A percentile compares a stretch with the other conserved stretches of the same genome.
Conservation (phyloP, 257 asterid species). For the Solanum chmielewskii region DNA sequence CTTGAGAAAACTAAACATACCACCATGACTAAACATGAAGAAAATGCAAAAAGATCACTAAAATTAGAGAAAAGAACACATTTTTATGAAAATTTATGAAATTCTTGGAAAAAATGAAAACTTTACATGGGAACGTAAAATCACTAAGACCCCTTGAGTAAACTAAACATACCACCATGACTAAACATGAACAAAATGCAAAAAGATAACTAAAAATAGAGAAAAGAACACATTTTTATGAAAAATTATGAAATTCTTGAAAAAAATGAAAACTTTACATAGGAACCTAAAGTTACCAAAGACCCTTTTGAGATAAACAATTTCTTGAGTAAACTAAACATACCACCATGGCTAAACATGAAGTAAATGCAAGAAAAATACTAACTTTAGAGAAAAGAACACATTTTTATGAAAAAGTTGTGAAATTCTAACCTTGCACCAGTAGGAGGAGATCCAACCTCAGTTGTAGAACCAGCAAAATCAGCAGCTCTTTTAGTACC, state of each 20-base stretch:
- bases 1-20: neutral
- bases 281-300: neutral
- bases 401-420: neutral
- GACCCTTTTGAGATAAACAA: neutral
- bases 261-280: neutral
- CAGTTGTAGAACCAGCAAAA: conserved; percentile 8
- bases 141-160: neutral
- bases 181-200: neutral
- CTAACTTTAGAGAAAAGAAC: neutral
- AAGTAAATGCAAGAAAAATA: neutral
- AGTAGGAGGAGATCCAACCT: conserved; percentile 37
- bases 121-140: neutral
- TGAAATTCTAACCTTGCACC: conserved; percentile 34
- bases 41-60: neutral
- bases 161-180: neutral
- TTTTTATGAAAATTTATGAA: neutral
- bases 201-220: neutral
- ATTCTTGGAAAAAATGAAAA: neutral
- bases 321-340: neutral
- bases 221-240: neutral
- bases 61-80: neutral
- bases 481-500: conserved; percentile 33
- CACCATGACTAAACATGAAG: neutral
- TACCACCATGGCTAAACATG: neutral
- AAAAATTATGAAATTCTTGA: too few relatives aligned